phyloP scores from a whole-genome alignment of 768 basidiomycete species.

The Naematelia aurantialba region DNA sequence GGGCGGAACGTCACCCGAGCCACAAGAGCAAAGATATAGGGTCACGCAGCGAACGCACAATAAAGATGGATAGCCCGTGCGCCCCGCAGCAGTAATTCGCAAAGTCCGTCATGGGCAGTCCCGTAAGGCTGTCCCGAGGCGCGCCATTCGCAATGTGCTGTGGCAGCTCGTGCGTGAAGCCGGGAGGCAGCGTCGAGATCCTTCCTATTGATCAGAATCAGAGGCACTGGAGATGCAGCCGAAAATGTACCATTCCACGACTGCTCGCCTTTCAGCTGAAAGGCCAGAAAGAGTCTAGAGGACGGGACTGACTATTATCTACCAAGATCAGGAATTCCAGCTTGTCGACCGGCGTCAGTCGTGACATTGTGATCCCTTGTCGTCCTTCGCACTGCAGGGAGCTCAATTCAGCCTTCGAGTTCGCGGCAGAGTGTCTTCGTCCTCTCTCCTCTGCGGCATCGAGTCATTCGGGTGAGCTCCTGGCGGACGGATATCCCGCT shows the following conservation, averaged over 20 bases:
- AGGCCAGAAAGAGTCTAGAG: background rate
- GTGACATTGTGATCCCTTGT: background rate
- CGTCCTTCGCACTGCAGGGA: background rate
- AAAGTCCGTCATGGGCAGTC: constrained; percentile 66
- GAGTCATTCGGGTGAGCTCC: no score
- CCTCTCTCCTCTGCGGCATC: no score
- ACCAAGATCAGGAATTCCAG: constrained; percentile 26
- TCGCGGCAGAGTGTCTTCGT: no score
- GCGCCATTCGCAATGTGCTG: constrained; percentile 62
- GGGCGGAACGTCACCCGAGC: no score
- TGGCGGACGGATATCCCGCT: no score
- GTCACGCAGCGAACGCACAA: no score
- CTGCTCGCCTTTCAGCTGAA: constrained; percentile 1
- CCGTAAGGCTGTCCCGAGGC: constrained; percentile 53
- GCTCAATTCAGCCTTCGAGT: background rate
- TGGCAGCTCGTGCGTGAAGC: constrained; percentile 68
- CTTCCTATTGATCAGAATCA: no score
- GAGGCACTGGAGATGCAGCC: no score
- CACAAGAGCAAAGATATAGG: no score
- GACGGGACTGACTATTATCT: constrained; percentile 19
- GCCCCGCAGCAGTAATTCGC: constrained; percentile 74
- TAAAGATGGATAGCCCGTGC: constrained; percentile 76
- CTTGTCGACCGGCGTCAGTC: constrained; percentile 24
- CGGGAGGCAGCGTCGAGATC: constrained; percentile 75
- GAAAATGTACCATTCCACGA: constrained; percentile 65